These are phyloP conservation scores for Bullera alba DNA, from an alignment of 768 basidiomycete genomes.

Conservation along the genomic window DNA sequence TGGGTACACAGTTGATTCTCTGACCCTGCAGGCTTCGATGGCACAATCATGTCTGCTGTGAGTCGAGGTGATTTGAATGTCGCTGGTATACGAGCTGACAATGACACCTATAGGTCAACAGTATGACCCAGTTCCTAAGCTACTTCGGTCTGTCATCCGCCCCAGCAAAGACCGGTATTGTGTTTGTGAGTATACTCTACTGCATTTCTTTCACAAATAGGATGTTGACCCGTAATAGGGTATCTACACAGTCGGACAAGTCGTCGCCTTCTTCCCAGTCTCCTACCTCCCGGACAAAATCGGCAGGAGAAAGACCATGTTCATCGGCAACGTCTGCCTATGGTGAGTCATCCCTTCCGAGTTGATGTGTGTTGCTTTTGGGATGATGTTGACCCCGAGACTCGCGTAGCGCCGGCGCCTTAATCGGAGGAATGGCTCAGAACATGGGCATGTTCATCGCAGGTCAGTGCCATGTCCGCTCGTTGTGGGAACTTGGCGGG, in stretches of 20 bases:
- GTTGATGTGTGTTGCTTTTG: too few relatives aligned
- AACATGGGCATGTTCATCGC: slow-evolving; percentile 38
- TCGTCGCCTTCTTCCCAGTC: slow-evolving; percentile 25
- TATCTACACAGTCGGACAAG: slow-evolving; percentile 50
- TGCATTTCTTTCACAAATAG: background rate
- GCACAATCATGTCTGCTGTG: slow-evolving; percentile 55
- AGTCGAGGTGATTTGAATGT: too few relatives aligned
- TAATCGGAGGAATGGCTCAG: slow-evolving; percentile 52
- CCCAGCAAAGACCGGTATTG: slow-evolving; percentile 51
- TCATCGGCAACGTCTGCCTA: slow-evolving; percentile 51
- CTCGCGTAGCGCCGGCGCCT: slow-evolving; percentile 49
- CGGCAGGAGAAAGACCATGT: slow-evolving; percentile 54
- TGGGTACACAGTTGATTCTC: slow-evolving; percentile 1
- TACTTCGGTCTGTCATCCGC: slow-evolving; percentile 52
- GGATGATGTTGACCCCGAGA: background rate
- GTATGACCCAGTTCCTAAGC: slow-evolving; percentile 49
- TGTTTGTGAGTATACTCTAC: slow-evolving; percentile 47
- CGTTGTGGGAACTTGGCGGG: too few relatives aligned
- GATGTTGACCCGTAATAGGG: slow-evolving; percentile 18
- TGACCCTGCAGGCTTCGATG: slow-evolving; percentile 49
- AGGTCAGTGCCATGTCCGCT: too few relatives aligned
- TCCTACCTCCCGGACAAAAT: slow-evolving; percentile 53
- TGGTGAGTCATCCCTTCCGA: slow-evolving; percentile 44
- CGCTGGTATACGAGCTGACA: too few relatives aligned
- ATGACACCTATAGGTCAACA: too few relatives aligned